Evolutionary conservation across 495 filamentous ascomycete genomes (phyloP), one percentile per base, ranked within the genome.

Genomic region (Hypoxylon perforatum): DNA sequence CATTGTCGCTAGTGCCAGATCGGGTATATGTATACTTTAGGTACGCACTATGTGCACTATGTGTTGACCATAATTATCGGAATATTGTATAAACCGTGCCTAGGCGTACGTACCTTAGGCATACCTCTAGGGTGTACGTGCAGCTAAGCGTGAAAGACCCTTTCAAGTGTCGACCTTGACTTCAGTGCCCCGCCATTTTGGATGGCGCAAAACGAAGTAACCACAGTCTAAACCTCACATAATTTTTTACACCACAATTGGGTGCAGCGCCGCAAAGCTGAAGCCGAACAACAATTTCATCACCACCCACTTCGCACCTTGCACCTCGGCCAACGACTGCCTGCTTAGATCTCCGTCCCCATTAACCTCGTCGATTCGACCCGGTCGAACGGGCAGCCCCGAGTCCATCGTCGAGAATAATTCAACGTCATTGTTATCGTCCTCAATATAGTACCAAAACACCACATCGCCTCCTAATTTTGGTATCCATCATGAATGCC

Each of bases 401-500:
- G 54, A 60, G 48, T 54, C 61, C 47, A 61, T 64, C 35, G 38
- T 48, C 61, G 53, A 63, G 19, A 7, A 49, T 25, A 42, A 30
- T 48, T 39, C 17, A 62, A 63, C 52, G 59, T 63, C 65, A 62
- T 68, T 51, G 33, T 22, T 30, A 0, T 56, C 22, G 41, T 14
- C 44, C 22, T 61, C 25, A 42, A 46, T 54, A 44, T 10, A 42
- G 17, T 18, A 48, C 23, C 35, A 59, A 12, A 60, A 18, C 1
- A 21, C 7, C 41, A 44, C 41, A 3, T 50, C 51, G 41, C 15
- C 54, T 39, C 38, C 12, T 28, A 46, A 50, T 14, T 36, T 42
- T 30, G n/a, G 44, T 49, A 66, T 71, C 74, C 72, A 78, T 67
- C 60, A 97, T 98, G 95, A 93, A 97, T 85, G 91, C 90, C 76